Evolutionary conservation across 257 asterid species (phyloP), one percentile per base, ranked within the genome.

Genomic region (Craterostigma plantagineum): DNA sequence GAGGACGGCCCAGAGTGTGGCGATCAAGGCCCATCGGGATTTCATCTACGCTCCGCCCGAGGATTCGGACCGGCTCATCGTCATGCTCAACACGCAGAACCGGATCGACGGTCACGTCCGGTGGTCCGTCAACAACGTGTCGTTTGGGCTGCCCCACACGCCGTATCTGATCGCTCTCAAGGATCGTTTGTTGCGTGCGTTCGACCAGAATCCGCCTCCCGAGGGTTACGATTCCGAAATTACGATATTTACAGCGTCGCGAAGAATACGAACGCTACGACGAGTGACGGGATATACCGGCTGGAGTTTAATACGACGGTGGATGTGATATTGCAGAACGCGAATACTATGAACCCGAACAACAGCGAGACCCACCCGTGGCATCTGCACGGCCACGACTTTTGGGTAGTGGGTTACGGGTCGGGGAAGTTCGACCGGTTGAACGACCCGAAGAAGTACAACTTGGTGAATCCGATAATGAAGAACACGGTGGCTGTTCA

Each of bases 331-430:
- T 30, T 87, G 53, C 98, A 87, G 41, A 87, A 87, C 9, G 93
- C 98, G 0, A 87, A 82, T 39, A 74, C 84, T 0, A 76, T 70
- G 91, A 62, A 7, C 34, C 4, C 0, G 0, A 70, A 72, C 7
- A 79, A 74, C 11, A 87, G 98, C 9, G 98, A 87, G 77, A 70
- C 93, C 2, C 98, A 87, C 65, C 95, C 98, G 1, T 87, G 98
- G 98, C 98, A 87, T 63, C 70, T 87, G 1, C 98, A 87, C 17
- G 98, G 98, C 2, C 98, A 82, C 10, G 95, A 87, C 33, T 87
- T 87, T 18, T 87, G 98, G 98, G 93, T 87, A 0, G 0, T 87
- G 55, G 98, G 93, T 0, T 65, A 87, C 30, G 95, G 93, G 0
- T 7, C 18, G 4, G 98, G 93, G 0, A 87, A 76, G 65, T 87